Percentiles rank a stretch among this genome's conserved stretches.
Evolutionary conservation across 768 basidiomycete species (phyloP).

Genomic region (Termitomyces sp.): DNA sequence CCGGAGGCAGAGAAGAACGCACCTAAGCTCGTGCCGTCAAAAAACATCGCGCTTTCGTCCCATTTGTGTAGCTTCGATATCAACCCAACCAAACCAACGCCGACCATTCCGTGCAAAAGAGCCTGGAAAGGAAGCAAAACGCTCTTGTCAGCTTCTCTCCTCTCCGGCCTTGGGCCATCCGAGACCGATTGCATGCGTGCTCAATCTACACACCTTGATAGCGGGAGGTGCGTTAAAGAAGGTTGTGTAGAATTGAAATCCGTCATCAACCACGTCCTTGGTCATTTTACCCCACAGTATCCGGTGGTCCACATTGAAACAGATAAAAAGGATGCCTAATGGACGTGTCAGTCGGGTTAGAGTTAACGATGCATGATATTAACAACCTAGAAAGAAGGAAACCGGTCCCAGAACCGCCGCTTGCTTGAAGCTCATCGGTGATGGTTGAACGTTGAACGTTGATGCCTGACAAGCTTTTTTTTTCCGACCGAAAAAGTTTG

Average conservation of each 20-base stretch:
- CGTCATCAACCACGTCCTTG: slow-evolving; percentile 63
- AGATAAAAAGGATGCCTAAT: slow-evolving; percentile 76
- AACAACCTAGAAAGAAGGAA: slow-evolving; percentile 84
- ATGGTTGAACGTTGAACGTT: neutral
- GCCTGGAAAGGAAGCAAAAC: slow-evolving; percentile 44
- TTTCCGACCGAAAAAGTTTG: neutral
- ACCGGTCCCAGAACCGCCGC: slow-evolving; percentile 84
- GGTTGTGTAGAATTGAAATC: slow-evolving; percentile 85
- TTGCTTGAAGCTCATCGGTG: slow-evolving; percentile 78
- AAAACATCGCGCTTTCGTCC: slow-evolving; percentile 92
- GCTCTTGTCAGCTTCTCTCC: neutral
- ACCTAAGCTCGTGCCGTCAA: slow-evolving; percentile 90
- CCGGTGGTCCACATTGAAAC: slow-evolving; percentile 83
- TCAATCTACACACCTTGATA: slow-evolving; percentile 62
- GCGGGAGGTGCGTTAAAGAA: slow-evolving; percentile 92
- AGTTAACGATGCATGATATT: neutral
- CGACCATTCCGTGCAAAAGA: slow-evolving; percentile 80
- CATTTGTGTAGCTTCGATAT: slow-evolving; percentile 78
- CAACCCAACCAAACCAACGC: slow-evolving; percentile 68
- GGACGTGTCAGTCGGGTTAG: neutral
- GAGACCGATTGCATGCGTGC: neutral
- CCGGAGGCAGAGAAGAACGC: slow-evolving; percentile 19
- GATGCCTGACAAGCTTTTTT: neutral
- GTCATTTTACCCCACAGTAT: slow-evolving; percentile 68
- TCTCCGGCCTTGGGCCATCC: neutral